Conservation (phyloP, 257 asterid genomes). For the Nyctanthes arbortristis region DNA sequence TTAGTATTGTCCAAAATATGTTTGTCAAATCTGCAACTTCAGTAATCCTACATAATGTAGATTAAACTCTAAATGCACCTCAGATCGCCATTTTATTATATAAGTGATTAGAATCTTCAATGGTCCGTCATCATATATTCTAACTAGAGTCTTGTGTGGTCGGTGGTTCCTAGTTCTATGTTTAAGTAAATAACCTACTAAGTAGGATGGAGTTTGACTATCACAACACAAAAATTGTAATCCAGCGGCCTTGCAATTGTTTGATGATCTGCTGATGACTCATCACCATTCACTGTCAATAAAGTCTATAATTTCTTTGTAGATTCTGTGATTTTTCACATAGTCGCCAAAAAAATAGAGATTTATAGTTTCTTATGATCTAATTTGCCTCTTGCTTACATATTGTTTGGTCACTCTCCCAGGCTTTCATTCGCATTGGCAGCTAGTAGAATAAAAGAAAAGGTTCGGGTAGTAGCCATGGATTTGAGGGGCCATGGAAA, state of each 20-base stretch:
- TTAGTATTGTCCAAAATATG: too few species aligned
- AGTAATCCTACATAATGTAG: too few species aligned
- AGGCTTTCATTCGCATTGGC: constrained; percentile 90
- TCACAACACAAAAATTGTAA: background rate
- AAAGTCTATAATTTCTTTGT: too few species aligned
- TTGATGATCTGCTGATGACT: background rate
- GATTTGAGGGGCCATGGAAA: constrained; percentile 98
- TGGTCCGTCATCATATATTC: background rate
- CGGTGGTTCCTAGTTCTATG: background rate
- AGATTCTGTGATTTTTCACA: background rate
- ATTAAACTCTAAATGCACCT: too few species aligned
- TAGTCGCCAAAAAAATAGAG: constrained; percentile 1
- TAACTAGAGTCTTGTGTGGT: background rate
- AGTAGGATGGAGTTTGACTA: constrained; percentile 10
- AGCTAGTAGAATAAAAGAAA: constrained; percentile 76
- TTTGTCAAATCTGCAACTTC: too few species aligned
- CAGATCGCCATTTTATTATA: too few species aligned
- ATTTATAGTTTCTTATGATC: background rate
- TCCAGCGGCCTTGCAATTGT: background rate
- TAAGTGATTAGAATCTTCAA: background rate
- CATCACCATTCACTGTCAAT: too few species aligned
- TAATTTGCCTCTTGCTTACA: constrained; percentile 18
- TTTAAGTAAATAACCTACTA: constrained; percentile 6
- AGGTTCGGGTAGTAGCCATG: constrained; percentile 76
- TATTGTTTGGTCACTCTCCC: constrained; percentile 21